Percentiles rank a stretch among this genome's conserved stretches.
Conservation (phyloP, 2,329 filamentous ascomycete species). For the Myriosclerotinia curreyana region DNA sequence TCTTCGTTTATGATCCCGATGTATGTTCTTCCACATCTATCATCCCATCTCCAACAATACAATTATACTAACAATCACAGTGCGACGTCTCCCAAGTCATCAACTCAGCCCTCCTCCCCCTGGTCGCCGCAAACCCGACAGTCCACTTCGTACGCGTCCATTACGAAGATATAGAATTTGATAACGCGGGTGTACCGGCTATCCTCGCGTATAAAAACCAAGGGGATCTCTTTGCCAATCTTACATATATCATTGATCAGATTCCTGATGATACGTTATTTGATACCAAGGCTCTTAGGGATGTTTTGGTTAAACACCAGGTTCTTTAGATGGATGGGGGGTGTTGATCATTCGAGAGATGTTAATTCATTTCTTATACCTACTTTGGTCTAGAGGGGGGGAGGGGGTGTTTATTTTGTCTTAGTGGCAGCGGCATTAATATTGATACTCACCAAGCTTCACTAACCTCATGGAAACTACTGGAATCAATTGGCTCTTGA, state of each 20-base stretch:
- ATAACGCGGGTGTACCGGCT: conserved; percentile 81
- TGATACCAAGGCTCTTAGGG: conserved; percentile 51
- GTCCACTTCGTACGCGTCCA: conserved; percentile 89
- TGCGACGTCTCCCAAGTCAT: conserved; percentile 76
- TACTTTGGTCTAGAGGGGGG: neutral
- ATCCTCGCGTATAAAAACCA: conserved; percentile 82
- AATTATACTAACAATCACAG: conserved; percentile 46
- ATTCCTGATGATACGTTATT: conserved; percentile 68
- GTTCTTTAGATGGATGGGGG: conserved; percentile 39
- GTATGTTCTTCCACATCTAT: conserved; percentile 52
- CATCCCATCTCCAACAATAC: neutral
- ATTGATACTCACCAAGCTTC: neutral
- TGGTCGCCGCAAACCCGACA: conserved; percentile 68
- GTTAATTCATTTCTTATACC: conserved; percentile 5
- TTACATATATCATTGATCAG: conserved; percentile 83
- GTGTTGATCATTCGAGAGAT: neutral
- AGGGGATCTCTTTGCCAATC: conserved; percentile 85
- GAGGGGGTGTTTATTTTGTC: too few relatives aligned
- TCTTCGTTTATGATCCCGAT: conserved; percentile 87
- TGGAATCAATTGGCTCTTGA: too few relatives aligned
- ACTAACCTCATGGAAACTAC: neutral
- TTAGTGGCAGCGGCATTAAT: neutral
- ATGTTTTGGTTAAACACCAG: conserved; percentile 51
- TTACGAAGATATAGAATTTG: conserved; percentile 90
- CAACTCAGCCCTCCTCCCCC: conserved; percentile 70